Conservation (phyloP, 257 asterid genomes). For the Solanum paucissectum region DNA sequence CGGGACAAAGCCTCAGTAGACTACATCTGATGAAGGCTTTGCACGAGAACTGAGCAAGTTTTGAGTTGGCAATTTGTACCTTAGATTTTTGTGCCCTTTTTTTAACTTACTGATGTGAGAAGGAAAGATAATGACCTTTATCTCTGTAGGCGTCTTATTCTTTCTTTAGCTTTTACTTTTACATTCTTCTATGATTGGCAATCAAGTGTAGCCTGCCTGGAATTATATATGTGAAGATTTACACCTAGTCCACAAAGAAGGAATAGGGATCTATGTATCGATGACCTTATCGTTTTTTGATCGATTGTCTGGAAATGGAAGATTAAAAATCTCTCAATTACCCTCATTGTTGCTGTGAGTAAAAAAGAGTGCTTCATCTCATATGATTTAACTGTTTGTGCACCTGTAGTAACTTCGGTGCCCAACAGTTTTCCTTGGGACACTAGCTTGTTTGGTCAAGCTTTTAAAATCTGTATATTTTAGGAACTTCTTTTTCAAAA, state of each 20-base stretch:
- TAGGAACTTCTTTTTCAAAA: background rate
- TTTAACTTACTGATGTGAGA: background rate
- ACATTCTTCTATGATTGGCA: background rate
- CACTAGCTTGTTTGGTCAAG: background rate
- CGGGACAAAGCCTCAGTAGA: conserved; percentile 88
- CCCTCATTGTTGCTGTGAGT: background rate
- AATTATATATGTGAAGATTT: background rate
- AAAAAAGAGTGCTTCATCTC: background rate
- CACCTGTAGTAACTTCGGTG: background rate
- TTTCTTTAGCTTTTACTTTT: background rate
- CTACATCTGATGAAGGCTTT: conserved; percentile 84
- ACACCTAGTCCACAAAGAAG: background rate
- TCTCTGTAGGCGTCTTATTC: background rate
- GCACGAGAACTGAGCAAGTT: conserved; percentile 37
- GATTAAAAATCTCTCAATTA: background rate
- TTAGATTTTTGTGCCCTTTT: background rate
- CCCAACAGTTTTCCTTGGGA: background rate
- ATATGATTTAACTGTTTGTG: background rate
- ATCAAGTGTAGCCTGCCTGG: background rate
- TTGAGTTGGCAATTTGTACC: background rate
- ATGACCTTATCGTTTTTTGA: background rate
- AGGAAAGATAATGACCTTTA: background rate
- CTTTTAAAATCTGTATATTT: background rate
- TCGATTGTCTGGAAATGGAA: background rate
- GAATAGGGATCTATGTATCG: background rate